Evolutionary conservation across 805 yeast genomes (phyloP).

Genomic region (Yarrowia osloensis): DNA sequence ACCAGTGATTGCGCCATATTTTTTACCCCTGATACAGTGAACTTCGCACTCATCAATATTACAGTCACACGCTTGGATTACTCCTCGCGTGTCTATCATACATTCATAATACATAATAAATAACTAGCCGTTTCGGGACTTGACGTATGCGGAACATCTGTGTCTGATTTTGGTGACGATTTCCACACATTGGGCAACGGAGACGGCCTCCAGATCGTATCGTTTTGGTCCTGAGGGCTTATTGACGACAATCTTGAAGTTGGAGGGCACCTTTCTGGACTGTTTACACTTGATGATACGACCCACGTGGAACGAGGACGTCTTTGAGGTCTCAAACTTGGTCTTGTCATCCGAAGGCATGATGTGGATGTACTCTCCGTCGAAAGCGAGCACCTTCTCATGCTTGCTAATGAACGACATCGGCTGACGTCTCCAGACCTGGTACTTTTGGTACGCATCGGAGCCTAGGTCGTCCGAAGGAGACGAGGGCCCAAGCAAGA

Average conservation of each 20-base stretch:
- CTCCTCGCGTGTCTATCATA: neutral
- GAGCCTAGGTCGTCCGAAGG: constrained; percentile 34
- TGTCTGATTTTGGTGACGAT: constrained; percentile 67
- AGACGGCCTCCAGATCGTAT: constrained; percentile 81
- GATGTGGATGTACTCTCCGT: constrained; percentile 90
- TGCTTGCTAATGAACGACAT: constrained; percentile 77
- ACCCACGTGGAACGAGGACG: constrained; percentile 81
- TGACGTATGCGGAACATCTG: constrained; percentile 7
- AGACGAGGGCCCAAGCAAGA: constrained; percentile 4
- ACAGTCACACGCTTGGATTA: neutral
- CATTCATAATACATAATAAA: constrained; percentile 7
- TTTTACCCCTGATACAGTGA: too few species aligned
- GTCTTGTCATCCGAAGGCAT: constrained; percentile 80
- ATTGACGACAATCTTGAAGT: constrained; percentile 77
- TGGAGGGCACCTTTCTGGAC: constrained; percentile 69
- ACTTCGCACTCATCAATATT: neutral
- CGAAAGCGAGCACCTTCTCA: constrained; percentile 81
- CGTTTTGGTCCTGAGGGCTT: constrained; percentile 72
- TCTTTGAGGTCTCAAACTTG: constrained; percentile 74
- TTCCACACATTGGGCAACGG: constrained; percentile 61
- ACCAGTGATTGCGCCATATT: too few species aligned
- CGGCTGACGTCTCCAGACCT: constrained; percentile 86
- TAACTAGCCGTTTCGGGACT: constrained; percentile 4
- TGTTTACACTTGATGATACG: constrained; percentile 76
- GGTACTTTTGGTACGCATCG: constrained; percentile 77